Evolutionary conservation across 2,329 filamentous ascomycete genomes (phyloP), one percentile per base, ranked within the genome.

Genomic region (Ustulina deusta): DNA sequence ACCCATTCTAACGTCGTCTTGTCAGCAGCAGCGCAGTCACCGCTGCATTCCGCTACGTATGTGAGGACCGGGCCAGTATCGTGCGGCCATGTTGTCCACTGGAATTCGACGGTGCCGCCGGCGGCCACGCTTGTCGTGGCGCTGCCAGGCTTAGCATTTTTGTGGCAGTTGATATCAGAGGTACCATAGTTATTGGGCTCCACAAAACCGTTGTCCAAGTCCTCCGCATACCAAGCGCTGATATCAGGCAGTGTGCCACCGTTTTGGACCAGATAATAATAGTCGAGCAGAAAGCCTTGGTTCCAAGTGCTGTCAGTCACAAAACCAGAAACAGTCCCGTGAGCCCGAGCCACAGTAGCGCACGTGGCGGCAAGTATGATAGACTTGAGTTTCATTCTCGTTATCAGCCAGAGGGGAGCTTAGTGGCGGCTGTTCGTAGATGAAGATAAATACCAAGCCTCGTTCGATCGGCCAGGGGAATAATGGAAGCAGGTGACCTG

Each of bases 141-240:
- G 55, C 70, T 69, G 2, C 75, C 78, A 9, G 74, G 67, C 1
- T 69, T 73, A 29, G 78, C 75, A 32, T 74, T 77, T 34, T 69
- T 78, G 72, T 79, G 77, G 71, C 79, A 81, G 73, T 74, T 78
- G 67, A 81, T 81, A 63, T 79, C 77, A 25, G 69, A 61, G 20
- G 72, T 75, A n/a, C 72, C 72, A 56, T 78, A 77, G 49, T 74
- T 70, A 57, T 74, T 51, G 0, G 75, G 74, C 7, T 68, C 80
- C 3, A 83, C 81, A 68, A 81, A 81, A 55, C 83, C 81, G 69
- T 80, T 80, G 65, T 77, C 78, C 46, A 73, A 71, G 68, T 77
- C 69, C 69, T 76, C 75, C 15, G 76, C 74, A 32, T 74, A 76
- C 76, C 76, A 71, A n/a, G 62, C 56, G 6, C 40, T 49, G 29